Conservation (phyloP, 352 stramenopile species). For the Phytopythium kandeliae region DNA sequence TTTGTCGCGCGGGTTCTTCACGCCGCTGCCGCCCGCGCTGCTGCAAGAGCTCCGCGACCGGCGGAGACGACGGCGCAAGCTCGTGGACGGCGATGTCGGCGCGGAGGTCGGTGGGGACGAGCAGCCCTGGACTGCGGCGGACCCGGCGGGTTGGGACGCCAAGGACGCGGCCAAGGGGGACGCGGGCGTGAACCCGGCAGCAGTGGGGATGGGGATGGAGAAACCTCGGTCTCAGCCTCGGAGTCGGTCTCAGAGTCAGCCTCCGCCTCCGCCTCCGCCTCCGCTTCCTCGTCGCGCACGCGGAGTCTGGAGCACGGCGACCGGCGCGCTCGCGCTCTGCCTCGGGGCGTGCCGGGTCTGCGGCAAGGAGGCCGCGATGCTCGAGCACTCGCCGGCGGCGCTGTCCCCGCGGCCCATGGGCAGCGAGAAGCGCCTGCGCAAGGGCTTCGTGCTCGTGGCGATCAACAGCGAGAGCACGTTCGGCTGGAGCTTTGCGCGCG, state of each 20-base stretch:
- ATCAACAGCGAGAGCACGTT: conserved; percentile 82
- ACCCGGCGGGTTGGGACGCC: no score
- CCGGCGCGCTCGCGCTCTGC: conserved; percentile 43
- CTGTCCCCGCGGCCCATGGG: conserved; percentile 44
- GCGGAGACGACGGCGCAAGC: no score
- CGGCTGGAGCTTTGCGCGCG: conserved; percentile 36
- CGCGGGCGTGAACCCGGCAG: conserved; percentile 22
- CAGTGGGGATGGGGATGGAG: conserved; percentile 22
- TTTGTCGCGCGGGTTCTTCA: conserved; percentile 64
- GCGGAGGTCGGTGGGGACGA: no score
- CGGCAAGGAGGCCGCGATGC: conserved; percentile 59
- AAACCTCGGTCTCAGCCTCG: no score
- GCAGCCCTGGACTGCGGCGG: no score
- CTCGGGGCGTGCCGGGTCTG: conserved; percentile 55
- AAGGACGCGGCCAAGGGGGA: conserved; percentile 19
- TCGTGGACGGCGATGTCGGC: no score
- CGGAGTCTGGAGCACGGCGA: conserved; percentile 63
- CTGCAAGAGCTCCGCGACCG: conserved; percentile 33
- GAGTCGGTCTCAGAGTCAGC: no score
- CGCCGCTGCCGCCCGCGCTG: conserved; percentile 39
- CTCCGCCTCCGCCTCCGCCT: no score
- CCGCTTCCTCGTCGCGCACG: conserved; percentile 46
- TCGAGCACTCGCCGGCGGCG: conserved; percentile 52
- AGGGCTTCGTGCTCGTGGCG: conserved; percentile 67
- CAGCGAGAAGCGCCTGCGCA: conserved; percentile 50